These are phyloP conservation scores for Psidium friedrichsthalianum DNA, from an alignment of 345 rosid genomes.

Conservation along the genomic window DNA sequence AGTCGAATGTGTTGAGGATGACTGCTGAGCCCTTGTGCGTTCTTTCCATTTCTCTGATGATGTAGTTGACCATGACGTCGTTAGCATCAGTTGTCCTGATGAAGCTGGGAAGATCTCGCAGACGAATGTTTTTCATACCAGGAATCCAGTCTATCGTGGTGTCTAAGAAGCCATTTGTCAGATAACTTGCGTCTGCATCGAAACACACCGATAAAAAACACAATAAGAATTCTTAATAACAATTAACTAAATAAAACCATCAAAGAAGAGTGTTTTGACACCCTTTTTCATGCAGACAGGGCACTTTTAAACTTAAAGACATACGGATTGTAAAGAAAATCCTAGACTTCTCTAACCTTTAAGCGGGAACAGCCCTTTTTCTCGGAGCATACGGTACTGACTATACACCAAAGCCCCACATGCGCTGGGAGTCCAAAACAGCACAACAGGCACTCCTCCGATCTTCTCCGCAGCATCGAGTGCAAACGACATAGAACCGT, in stretches of 20 bases:
- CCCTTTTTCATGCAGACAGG: not conserved
- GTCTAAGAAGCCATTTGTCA: constrained; percentile 22
- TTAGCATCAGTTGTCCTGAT: constrained; percentile 19
- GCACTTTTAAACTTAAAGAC: not conserved
- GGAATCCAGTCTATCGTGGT: constrained; percentile 39
- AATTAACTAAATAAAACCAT: not conserved
- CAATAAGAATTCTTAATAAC: not conserved
- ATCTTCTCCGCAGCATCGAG: constrained; percentile 14
- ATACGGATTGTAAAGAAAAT: not conserved
- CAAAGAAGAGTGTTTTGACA: not conserved
- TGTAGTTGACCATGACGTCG: constrained; percentile 23
- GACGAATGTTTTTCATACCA: constrained; percentile 17
- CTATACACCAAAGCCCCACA: constrained; percentile 13
- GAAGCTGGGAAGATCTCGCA: constrained; percentile 37
- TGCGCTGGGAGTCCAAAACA: constrained; percentile 12
- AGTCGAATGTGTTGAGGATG: constrained; percentile 28
- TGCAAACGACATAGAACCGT: constrained; percentile 24
- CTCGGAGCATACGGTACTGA: not conserved
- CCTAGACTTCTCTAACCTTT: constrained; percentile 7
- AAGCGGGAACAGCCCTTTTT: constrained; percentile 13
- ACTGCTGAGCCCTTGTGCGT: constrained; percentile 18
- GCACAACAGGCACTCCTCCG: constrained; percentile 12
- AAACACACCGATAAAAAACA: not conserved
- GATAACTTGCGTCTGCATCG: constrained; percentile 17
- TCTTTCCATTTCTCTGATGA: not conserved